A percentile compares a stretch with the other conserved stretches of the same genome.
These are phyloP conservation scores for Cladosporium halotolerans DNA, from an alignment of 2,329 filamentous ascomycete genomes.

Conservation along the genomic window DNA sequence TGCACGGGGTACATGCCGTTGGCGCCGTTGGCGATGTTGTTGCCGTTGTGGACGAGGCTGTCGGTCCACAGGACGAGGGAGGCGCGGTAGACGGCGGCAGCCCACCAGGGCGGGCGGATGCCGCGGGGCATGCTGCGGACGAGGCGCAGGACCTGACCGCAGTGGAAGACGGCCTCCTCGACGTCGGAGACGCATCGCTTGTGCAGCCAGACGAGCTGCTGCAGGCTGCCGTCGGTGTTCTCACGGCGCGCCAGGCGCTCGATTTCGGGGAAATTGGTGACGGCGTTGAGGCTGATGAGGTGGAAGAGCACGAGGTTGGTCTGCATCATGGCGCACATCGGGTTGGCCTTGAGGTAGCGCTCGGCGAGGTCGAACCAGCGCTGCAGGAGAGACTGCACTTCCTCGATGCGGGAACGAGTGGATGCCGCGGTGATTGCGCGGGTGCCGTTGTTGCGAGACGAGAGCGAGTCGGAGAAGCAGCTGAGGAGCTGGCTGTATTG, in stretches of 20 bases:
- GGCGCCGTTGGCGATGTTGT: slow-evolving; percentile 29
- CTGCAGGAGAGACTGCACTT: slow-evolving; percentile 58
- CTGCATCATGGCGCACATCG: slow-evolving; percentile 53
- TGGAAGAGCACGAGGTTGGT: slow-evolving; percentile 65
- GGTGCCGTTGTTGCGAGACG: slow-evolving; percentile 37
- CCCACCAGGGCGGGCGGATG: slow-evolving; percentile 63
- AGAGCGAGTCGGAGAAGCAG: slow-evolving; percentile 55
- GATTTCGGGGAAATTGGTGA: slow-evolving; percentile 62
- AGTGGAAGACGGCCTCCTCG: slow-evolving; percentile 60
- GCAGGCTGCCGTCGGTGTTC: slow-evolving; percentile 49
- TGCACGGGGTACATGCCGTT: slow-evolving; percentile 34
- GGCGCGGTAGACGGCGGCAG: slow-evolving; percentile 63
- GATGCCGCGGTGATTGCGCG: slow-evolving; percentile 53
- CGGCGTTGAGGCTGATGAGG: slow-evolving; percentile 61
- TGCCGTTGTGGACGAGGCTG: slow-evolving; percentile 49
- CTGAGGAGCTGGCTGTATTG: slow-evolving; percentile 60
- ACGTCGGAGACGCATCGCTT: slow-evolving; percentile 58
- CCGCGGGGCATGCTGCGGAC: slow-evolving; percentile 55
- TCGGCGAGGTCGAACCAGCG: slow-evolving; percentile 63
- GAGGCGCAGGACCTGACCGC: slow-evolving; percentile 59
- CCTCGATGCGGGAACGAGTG: slow-evolving; percentile 55
- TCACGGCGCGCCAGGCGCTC: slow-evolving; percentile 61
- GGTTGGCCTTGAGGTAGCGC: slow-evolving; percentile 49
- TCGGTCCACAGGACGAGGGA: slow-evolving; percentile 58
- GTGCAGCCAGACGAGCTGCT: slow-evolving; percentile 51